These are phyloP conservation scores for Saitoella complicata DNA, from an alignment of 805 yeast genomes.

Conservation along the genomic window DNA sequence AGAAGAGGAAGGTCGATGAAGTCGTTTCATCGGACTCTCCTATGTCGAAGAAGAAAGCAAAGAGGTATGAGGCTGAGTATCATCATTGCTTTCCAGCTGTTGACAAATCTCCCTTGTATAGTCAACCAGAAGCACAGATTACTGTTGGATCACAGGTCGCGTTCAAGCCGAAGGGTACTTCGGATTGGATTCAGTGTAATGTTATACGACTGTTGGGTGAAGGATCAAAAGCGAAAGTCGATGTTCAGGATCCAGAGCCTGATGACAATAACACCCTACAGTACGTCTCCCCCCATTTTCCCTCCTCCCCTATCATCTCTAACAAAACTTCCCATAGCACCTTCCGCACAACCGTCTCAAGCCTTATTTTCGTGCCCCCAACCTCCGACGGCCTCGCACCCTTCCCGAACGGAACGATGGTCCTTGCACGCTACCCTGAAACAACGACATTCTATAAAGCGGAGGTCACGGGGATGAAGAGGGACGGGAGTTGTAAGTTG, in stretches of 20 bases:
- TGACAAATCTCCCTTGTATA: no score
- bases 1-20: no score
- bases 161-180: slow-evolving; percentile 49
- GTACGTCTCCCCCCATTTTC: slow-evolving; percentile 20
- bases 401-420: slow-evolving; percentile 64
- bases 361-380: slow-evolving; percentile 52
- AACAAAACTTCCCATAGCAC: slow-evolving; percentile 33
- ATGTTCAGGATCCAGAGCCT: slow-evolving; percentile 95
- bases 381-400: slow-evolving; percentile 27
- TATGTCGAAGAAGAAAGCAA: no score
- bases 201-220: slow-evolving; percentile 64
- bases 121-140: background rate
- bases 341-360: background rate
- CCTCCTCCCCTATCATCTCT: slow-evolving; percentile 67
- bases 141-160: slow-evolving; percentile 69
- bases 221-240: slow-evolving; percentile 45
- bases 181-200: slow-evolving; percentile 90
- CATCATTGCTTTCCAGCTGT: no score
- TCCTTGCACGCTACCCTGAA: slow-evolving; percentile 88
- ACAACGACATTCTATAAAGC: slow-evolving; percentile 96
- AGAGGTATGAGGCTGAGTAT: no score
- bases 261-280: slow-evolving; percentile 66
- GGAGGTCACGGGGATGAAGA: slow-evolving; percentile 59
- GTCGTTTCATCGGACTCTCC: no score
- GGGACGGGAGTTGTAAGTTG: slow-evolving; percentile 63